Percentiles rank a stretch among this genome's conserved stretches.
phyloP scores from a whole-genome alignment of 2,329 filamentous ascomycete species.

The Verticillium klebahnii region DNA sequence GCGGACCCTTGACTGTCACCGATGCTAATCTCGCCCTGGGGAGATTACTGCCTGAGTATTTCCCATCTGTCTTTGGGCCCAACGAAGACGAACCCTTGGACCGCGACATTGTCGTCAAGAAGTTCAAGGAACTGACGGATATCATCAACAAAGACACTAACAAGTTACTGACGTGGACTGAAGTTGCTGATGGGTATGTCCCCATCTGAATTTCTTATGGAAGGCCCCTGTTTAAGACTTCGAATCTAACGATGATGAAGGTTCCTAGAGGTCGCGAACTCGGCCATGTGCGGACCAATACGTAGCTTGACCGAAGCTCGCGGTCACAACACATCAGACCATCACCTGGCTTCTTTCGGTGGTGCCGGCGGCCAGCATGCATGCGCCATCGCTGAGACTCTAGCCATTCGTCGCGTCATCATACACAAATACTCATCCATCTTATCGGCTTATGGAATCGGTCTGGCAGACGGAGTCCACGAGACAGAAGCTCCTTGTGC shows the following conservation, averaged over 20 bases:
- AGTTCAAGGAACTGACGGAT: slow-evolving; percentile 36
- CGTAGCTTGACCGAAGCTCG: slow-evolving; percentile 29
- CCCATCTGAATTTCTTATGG: slow-evolving; percentile 17
- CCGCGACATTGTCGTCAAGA: slow-evolving; percentile 29
- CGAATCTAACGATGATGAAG: slow-evolving; percentile 2
- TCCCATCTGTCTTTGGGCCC: slow-evolving; percentile 68
- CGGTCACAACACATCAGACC: slow-evolving; percentile 26
- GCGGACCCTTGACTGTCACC: slow-evolving; percentile 65
- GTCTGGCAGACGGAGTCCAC: slow-evolving; percentile 29
- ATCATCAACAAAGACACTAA: slow-evolving; percentile 33
- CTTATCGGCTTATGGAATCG: slow-evolving; percentile 37
- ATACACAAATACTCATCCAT: slow-evolving; percentile 27
- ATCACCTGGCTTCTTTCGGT: slow-evolving; percentile 31
- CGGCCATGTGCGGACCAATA: slow-evolving; percentile 29
- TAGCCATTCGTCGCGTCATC: slow-evolving; percentile 30
- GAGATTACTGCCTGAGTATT: slow-evolving; percentile 55
- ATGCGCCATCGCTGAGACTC: slow-evolving; percentile 27
- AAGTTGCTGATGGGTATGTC: slow-evolving; percentile 34
- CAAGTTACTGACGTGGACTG: slow-evolving; percentile 16
- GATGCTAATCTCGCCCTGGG: slow-evolving; percentile 69
- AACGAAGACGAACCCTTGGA: slow-evolving; percentile 56
- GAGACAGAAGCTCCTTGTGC: slow-evolving; percentile 26
- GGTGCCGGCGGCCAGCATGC: slow-evolving; percentile 34
- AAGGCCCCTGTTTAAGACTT: too few species aligned
- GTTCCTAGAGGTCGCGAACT: slow-evolving; percentile 29